Percentiles rank a stretch among this genome's conserved stretches.
phyloP scores from a whole-genome alignment of 495 filamentous ascomycete genomes.

The Acidiella bohemica region DNA sequence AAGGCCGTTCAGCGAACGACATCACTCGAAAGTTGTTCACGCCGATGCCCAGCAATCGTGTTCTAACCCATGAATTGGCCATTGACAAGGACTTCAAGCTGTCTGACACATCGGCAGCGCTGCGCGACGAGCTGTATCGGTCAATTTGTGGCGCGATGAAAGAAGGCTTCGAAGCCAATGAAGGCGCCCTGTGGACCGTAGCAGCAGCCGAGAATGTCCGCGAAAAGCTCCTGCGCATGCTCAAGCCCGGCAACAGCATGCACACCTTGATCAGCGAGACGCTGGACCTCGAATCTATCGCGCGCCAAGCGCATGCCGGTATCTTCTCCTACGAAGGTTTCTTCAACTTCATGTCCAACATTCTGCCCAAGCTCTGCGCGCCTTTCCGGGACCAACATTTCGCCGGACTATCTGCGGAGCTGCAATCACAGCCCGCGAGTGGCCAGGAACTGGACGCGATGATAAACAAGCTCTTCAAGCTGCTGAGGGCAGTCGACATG shows the following conservation, averaged over 20 bases:
- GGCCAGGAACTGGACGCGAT: conserved; percentile 47
- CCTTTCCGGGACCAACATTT: conserved; percentile 79
- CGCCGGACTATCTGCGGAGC: conserved; percentile 57
- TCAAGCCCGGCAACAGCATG: conserved; percentile 67
- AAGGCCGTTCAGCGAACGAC: conserved; percentile 4
- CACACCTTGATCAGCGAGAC: conserved; percentile 73
- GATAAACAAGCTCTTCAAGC: conserved; percentile 67
- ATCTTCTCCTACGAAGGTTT: conserved; percentile 88
- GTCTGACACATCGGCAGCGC: conserved; percentile 30
- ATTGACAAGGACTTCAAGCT: conserved; percentile 74
- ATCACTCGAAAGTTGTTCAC: conserved; percentile 37
- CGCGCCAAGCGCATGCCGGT: conserved; percentile 61
- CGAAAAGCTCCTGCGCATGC: conserved; percentile 66
- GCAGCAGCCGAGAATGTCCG: conserved; percentile 75
- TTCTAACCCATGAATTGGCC: conserved; percentile 79
- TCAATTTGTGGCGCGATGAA: conserved; percentile 70
- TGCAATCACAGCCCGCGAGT: conserved; percentile 33
- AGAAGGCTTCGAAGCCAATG: conserved; percentile 52
- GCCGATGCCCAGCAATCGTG: conserved; percentile 67
- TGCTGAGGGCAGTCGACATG: conserved; percentile 77
- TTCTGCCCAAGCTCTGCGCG: conserved; percentile 89
- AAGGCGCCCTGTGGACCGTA: conserved; percentile 64
- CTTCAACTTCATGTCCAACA: conserved; percentile 74
- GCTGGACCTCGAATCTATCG: conserved; percentile 65
- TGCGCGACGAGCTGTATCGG: conserved; percentile 42